phyloP scores from a whole-genome alignment of 768 basidiomycete species.

The Pleurotus tuoliensis region DNA sequence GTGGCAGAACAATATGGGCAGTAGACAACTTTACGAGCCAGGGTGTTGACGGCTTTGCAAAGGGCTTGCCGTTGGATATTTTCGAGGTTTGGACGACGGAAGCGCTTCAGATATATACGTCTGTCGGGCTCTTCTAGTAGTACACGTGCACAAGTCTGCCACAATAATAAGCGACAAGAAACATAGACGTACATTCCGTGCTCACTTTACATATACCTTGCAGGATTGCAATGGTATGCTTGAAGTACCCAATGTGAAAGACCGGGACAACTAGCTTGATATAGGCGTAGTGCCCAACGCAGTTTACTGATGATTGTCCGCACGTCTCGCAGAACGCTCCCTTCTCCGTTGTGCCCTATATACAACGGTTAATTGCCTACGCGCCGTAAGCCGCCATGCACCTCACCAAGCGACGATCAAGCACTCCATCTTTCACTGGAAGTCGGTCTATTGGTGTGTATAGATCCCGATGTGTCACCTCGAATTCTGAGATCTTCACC shows the following conservation, averaged over 20 bases:
- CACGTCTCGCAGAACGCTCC: slow-evolving; percentile 92
- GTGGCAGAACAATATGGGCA: slow-evolving; percentile 92
- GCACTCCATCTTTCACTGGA: slow-evolving; percentile 87
- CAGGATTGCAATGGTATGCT: slow-evolving; percentile 88
- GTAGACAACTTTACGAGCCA: slow-evolving; percentile 85
- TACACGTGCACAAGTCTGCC: slow-evolving; percentile 86
- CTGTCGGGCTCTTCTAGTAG: slow-evolving; percentile 86
- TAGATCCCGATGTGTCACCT: slow-evolving; percentile 89
- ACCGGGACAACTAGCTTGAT: slow-evolving; percentile 96
- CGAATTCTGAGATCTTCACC: slow-evolving; percentile 93
- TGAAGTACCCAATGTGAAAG: slow-evolving; percentile 98
- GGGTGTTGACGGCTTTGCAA: slow-evolving; percentile 79
- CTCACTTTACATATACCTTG: slow-evolving; percentile 96
- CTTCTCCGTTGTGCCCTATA: slow-evolving; percentile 93
- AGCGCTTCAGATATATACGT: slow-evolving; percentile 80
- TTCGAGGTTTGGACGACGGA: slow-evolving; percentile 87
- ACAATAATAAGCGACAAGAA: slow-evolving; percentile 5
- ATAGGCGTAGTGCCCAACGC: slow-evolving; percentile 98
- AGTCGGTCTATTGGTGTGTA: slow-evolving; percentile 81
- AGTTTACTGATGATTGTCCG: slow-evolving; percentile 85
- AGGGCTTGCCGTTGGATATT: slow-evolving; percentile 84
- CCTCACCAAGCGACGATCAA: slow-evolving; percentile 85
- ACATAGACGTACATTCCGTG: neutral
- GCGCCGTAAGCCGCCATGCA: neutral
- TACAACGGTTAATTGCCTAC: neutral